Evolutionary conservation across 352 stramenopile species (phyloP), one percentile per base, ranked within the genome.

Genomic region (Phytopythium ostracodes): DNA sequence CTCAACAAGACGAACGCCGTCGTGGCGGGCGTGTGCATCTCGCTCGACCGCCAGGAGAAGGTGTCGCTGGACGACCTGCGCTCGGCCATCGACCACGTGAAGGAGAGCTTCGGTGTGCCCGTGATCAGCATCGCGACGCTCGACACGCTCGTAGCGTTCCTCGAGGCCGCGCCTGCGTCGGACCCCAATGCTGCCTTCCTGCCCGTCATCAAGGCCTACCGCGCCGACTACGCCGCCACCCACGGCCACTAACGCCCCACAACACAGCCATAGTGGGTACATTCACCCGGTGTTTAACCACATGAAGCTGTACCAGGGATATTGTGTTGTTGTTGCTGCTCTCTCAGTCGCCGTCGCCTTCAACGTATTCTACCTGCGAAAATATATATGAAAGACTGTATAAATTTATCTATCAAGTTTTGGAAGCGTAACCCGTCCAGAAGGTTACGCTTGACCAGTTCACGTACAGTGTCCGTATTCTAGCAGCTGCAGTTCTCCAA

Each of bases 41-140:
- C 97, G 61, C 77, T 99, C 22, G 97, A 99, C 77, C 89, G 98
- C 63, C 96, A 99, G 65, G 98, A 99, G 70, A 98, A 98, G 71
- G 87, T 95, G 59, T 97, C 91, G 27, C 75, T 96, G 49, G 87
- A 96, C 18, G 91, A 98, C 82, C 83, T 86, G 33, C 75, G 97
- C 35, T 98, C 94, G 47, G 96, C 96, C 24, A 97, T 99, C 55
- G 90, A 98, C 70, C 84, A 94, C 40, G 95, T 99, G 20, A 82
- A 83, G 60, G 81, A 92, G 68, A 90, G 89, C 63, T 95, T 97
- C 57, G 63, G 71, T 24, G 94, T 99, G 46, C 91, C 93, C 9
- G 95, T 99, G 12, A 70, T 98, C 36, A 98, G 92, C 54, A 98
- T 99, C 72, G 91, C 97, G 22, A 94, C 88, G 51, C 75, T 99